Conservation (phyloP, 2,329 filamentous ascomycete genomes). For the Fusarium sp. region DNA sequence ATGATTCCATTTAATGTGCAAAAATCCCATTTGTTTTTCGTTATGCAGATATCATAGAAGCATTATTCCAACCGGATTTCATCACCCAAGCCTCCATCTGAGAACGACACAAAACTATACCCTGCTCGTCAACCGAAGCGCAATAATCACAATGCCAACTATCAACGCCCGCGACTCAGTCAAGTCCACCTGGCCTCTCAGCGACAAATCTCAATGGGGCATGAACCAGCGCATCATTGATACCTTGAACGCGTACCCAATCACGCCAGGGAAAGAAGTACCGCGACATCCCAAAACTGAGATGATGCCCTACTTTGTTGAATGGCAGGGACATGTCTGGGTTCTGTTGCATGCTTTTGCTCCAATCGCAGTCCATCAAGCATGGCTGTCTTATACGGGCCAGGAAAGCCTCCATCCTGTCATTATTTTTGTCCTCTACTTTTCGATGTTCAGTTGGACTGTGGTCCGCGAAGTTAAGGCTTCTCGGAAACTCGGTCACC, state of each 20-base stretch:
- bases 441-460: conserved; percentile 14
- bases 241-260: conserved; percentile 17
- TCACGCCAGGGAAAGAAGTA: conserved; percentile 13
- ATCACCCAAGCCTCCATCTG: too few species aligned
- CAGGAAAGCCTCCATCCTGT: conserved; percentile 11
- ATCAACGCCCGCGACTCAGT: background rate
- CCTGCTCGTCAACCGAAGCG: too few species aligned
- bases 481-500: conserved; percentile 14
- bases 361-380: conserved; percentile 18
- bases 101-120: too few species aligned
- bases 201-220: conserved; percentile 20
- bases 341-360: conserved; percentile 20
- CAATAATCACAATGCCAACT: too few species aligned
- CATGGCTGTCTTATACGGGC: conserved; percentile 1
- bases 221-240: conserved; percentile 17
- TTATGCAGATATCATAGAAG: too few species aligned
- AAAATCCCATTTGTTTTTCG: too few species aligned
- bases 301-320: conserved; percentile 19
- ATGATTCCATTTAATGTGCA: too few species aligned
- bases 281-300: conserved; percentile 20
- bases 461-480: conserved; percentile 18
- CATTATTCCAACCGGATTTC: too few species aligned
- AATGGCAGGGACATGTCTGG: conserved; percentile 30
- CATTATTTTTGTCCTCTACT: conserved; percentile 22
- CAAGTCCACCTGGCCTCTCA: conserved; percentile 24